Evolutionary conservation across 1,284 basidiomycete genomes (phyloP), one percentile per base, ranked within the genome.

Genomic region (Erythrobasidium hasegawianum): DNA sequence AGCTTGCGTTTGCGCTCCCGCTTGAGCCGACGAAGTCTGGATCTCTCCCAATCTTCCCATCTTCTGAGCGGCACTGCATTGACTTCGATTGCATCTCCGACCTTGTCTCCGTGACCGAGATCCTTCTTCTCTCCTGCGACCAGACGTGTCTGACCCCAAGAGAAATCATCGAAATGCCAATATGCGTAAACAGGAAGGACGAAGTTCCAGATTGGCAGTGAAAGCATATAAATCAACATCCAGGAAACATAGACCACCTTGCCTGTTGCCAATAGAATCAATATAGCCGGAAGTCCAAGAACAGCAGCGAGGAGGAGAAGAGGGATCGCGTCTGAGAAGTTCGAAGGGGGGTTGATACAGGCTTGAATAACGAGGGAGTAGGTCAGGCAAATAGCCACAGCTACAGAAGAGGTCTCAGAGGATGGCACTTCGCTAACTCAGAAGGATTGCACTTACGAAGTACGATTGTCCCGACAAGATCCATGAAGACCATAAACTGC

Each of bases 21-120:
- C 71, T 85, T 86, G 49, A 93, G 73, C 79, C 97, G 97, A 68
- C 94, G 88, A 59, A 97, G 81, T 39, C 95, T 84, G n/a, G 90
- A 95, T 43, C 93, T 86, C 77, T 99, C 96, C 96, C 96, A 99
- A 75, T 98, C 96, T 78, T 98, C 94, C 96, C 96, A 99, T 64
- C 94, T 83, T 41, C 96, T 86, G 74, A 97, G 80, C 0, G 96
- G 93, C 26, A 98, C 85, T 0, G 83, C 84, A 47, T 81, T 79
- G 1, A 83, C 85, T 53, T 83, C 81, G 49, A 81, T 80, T 4
- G 77, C 73, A 3, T 80, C 80, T n/a, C 52, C 47, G 2, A 80
- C 82, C 55, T 82, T 84, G 33, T 86, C 86, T 24, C 85, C 89
- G 74, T 96, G 92, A 8, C 84, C 87, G 70, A 85, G 84, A 54